A percentile compares a stretch with the other conserved stretches of the same genome.
phyloP scores from a whole-genome alignment of 352 stramenopile species.

The Phytophthora uliginosa region DNA sequence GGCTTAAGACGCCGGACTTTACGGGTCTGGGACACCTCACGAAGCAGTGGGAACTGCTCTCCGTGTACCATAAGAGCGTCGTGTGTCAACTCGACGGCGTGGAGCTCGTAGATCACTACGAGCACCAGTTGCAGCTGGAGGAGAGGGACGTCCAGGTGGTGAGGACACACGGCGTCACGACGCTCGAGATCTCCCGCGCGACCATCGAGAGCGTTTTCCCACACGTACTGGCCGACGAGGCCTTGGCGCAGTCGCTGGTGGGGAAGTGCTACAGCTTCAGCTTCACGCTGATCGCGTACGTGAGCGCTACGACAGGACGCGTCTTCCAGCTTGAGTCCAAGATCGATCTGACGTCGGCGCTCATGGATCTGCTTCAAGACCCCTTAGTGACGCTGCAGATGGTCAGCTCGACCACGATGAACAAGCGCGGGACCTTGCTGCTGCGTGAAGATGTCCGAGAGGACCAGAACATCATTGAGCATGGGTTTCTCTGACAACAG shows the following conservation, averaged over 20 bases:
- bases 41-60: conserved; percentile 52
- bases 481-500: conserved; percentile 37
- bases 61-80: conserved; percentile 42
- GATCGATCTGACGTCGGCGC: conserved; percentile 51
- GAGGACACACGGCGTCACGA: conserved; percentile 41
- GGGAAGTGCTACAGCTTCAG: conserved; percentile 51
- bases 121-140: background rate
- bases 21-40: conserved; percentile 39
- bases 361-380: conserved; percentile 50
- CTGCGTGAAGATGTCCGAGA: conserved; percentile 40
- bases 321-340: conserved; percentile 60
- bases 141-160: conserved; percentile 30
- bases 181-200: conserved; percentile 42
- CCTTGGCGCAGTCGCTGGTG: conserved; percentile 55
- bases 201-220: conserved; percentile 58
- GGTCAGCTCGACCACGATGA: conserved; percentile 50
- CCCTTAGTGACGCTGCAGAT: conserved; percentile 49
- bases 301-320: conserved; percentile 27
- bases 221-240: conserved; percentile 47
- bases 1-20: conserved; percentile 49
- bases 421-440: conserved; percentile 45
- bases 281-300: conserved; percentile 48
- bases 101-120: conserved; percentile 21
- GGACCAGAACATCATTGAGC: conserved; percentile 46
- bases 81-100: conserved; percentile 4